Evolutionary conservation across 441 rosid species (phyloP).

Genomic region (Bocquillonia castaneifolia): DNA sequence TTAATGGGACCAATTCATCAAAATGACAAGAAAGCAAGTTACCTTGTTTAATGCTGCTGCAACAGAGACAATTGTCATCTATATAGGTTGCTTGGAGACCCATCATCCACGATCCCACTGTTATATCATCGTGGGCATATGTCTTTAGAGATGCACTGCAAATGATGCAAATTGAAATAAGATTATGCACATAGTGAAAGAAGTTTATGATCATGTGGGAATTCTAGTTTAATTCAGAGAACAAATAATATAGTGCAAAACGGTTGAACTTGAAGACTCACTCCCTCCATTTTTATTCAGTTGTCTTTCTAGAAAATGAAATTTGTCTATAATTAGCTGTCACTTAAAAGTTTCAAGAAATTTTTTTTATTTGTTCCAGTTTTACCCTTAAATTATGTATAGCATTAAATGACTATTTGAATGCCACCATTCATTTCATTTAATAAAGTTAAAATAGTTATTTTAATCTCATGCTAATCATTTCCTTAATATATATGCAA

Average conservation of each 20-base stretch:
- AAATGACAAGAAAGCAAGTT: constrained; percentile 11
- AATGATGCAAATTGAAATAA: neutral
- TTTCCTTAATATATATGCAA: no score
- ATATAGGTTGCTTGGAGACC: constrained; percentile 80
- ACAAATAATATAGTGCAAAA: neutral
- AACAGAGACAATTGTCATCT: constrained; percentile 86
- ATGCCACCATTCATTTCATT: no score
- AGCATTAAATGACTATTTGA: no score
- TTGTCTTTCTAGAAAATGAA: no score
- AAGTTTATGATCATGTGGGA: neutral
- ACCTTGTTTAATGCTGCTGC: constrained; percentile 90
- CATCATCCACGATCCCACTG: constrained; percentile 97
- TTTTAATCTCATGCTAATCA: no score
- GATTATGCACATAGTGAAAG: neutral
- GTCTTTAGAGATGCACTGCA: constrained; percentile 87
- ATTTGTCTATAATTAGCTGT: no score
- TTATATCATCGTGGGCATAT: constrained; percentile 76
- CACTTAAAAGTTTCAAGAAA: no score
- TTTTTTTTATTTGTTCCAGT: no score
- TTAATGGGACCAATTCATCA: neutral
- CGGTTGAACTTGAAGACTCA: neutral
- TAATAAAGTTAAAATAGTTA: no score
- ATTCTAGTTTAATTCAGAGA: neutral
- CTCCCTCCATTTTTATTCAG: no score
- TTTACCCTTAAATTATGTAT: no score